Conservation (phyloP, 2,329 filamentous ascomycete genomes). For the Coniochaeta sp. region DNA sequence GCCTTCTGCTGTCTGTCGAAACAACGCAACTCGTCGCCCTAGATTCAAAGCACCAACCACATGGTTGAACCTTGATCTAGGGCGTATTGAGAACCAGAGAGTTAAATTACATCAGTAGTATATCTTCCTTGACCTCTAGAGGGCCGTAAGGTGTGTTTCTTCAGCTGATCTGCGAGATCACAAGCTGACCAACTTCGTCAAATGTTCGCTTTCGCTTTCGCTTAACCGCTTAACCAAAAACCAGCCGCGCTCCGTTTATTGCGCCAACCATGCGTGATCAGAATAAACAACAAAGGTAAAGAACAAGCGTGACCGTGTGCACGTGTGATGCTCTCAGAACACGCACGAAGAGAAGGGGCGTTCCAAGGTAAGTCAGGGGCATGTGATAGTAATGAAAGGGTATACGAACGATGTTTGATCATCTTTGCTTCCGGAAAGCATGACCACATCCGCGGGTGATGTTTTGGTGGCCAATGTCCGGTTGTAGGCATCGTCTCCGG, state of each 20-base stretch:
- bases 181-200: neutral
- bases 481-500: conserved; percentile 73
- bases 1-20: conserved; percentile 3
- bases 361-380: conserved; percentile 8
- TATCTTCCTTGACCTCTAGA: neutral
- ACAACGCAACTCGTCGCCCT: conserved; percentile 40
- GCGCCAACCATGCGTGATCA: neutral
- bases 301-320: neutral
- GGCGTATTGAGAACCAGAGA: conserved; percentile 24
- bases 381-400: conserved; percentile 18
- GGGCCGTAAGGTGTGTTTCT: conserved; percentile 2
- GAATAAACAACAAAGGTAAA: neutral
- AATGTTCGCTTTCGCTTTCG: too few species aligned
- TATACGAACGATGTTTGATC: conserved; percentile 79
- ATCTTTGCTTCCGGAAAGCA: conserved; percentile 97
- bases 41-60: conserved; percentile 31
- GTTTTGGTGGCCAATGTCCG: conserved; percentile 83
- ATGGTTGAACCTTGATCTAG: conserved; percentile 30
- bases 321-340: neutral
- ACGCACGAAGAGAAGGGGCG: conserved; percentile 8
- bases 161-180: neutral
- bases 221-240: neutral
- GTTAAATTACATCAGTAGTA: conserved; percentile 8
- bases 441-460: conserved; percentile 88
- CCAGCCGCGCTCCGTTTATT: neutral